Percentiles rank a stretch among this genome's conserved stretches.
These are phyloP conservation scores for Porphyridium purpureum DNA, from an alignment of 23 red algal species.

Conservation along the genomic window DNA sequence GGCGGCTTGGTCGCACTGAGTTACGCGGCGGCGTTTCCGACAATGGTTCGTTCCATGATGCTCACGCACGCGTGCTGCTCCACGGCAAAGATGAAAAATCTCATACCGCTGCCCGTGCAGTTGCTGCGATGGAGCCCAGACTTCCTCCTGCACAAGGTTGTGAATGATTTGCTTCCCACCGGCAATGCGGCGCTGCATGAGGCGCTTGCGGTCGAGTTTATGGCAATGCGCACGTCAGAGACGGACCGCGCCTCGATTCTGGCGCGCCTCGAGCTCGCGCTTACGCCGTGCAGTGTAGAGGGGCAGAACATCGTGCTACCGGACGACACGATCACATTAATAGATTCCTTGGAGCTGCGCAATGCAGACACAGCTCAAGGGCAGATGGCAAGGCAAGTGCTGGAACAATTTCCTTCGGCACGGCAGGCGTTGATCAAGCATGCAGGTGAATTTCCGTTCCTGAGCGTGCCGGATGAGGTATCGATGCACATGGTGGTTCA, in stretches of 20 bases:
- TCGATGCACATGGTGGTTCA: constrained; percentile 89
- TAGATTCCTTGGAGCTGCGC: constrained; percentile 48
- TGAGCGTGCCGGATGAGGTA: constrained; percentile 50
- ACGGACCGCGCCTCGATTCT: constrained; percentile 21
- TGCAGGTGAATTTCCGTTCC: constrained; percentile 55
- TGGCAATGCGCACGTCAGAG: constrained; percentile 20
- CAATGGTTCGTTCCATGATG: constrained; percentile 50
- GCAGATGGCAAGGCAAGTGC: constrained; percentile 3
- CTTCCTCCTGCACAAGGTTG: constrained; percentile 28
- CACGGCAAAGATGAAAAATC: constrained; percentile 11
- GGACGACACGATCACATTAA: constrained; percentile 26
- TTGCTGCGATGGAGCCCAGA: constrained; percentile 71
- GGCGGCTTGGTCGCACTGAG: constrained; percentile 67
- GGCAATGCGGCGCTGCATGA: constrained; percentile 18
- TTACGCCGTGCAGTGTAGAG: constrained; percentile 18
- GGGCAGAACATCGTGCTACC: constrained; percentile 14
- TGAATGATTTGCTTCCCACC: constrained; percentile 30
- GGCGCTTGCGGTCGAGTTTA: constrained; percentile 48
- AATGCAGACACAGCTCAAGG: background rate
- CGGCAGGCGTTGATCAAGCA: constrained; percentile 53
- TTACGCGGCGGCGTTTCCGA: constrained; percentile 35
- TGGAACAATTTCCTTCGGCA: constrained; percentile 26
- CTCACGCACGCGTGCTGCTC: constrained; percentile 55
- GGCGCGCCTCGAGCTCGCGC: constrained; percentile 34
- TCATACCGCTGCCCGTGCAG: constrained; percentile 21